Conservation (phyloP, 768 basidiomycete genomes). For the Boletus bicolor region DNA sequence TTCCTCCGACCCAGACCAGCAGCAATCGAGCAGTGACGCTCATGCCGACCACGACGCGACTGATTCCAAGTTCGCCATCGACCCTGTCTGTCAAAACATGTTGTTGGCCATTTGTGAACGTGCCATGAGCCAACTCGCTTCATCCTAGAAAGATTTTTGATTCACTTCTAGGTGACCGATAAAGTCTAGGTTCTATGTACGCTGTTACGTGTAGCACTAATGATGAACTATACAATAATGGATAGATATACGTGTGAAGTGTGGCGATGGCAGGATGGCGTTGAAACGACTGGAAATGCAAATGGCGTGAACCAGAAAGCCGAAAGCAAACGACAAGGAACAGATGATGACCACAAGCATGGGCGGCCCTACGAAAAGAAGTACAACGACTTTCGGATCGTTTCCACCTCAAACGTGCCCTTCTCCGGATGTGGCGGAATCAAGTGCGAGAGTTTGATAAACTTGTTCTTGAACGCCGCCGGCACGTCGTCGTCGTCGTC, state of each 20-base stretch:
- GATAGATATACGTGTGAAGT: slow-evolving; percentile 8
- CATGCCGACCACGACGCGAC: neutral
- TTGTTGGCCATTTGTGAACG: slow-evolving; percentile 30
- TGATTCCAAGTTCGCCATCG: slow-evolving; percentile 5
- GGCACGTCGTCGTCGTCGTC: slow-evolving; percentile 15
- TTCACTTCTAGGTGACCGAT: neutral
- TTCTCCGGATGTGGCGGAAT: slow-evolving; percentile 81
- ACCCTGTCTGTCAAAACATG: slow-evolving; percentile 26
- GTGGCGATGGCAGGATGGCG: neutral
- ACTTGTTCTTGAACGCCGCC: slow-evolving; percentile 46
- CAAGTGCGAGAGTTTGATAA: slow-evolving; percentile 70
- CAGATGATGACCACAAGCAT: neutral
- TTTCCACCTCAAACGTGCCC: slow-evolving; percentile 80
- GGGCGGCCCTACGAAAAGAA: slow-evolving; percentile 76
- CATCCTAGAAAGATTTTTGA: neutral
- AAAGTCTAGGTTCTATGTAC: slow-evolving; percentile 13
- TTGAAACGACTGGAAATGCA: neutral
- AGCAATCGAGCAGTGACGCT: neutral
- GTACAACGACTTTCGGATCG: slow-evolving; percentile 79
- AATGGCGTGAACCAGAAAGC: neutral
- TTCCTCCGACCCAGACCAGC: neutral
- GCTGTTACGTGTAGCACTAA: slow-evolving; percentile 10
- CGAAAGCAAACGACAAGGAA: neutral
- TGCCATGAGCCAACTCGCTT: slow-evolving; percentile 13
- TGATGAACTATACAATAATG: slow-evolving; percentile 16